Percentiles rank a stretch among this genome's conserved stretches.
phyloP scores from a whole-genome alignment of 495 filamentous ascomycete genomes.

The Pyrenula aspistea region DNA sequence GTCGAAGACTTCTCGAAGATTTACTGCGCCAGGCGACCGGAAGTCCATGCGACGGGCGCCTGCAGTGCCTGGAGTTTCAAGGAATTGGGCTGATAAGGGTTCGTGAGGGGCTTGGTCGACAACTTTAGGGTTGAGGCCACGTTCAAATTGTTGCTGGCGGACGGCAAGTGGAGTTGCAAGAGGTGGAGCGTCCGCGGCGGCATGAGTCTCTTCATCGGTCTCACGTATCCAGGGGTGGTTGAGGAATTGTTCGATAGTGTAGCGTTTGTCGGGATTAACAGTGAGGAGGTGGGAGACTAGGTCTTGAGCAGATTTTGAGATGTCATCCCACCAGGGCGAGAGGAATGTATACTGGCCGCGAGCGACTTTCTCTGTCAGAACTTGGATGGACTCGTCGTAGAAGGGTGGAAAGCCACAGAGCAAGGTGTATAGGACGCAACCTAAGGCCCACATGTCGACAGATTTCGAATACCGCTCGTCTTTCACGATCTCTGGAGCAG shows the following conservation, averaged over 20 bases:
- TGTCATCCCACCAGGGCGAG: conserved; percentile 99
- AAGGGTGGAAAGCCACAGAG: conserved; percentile 97
- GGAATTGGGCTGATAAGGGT: conserved; percentile 23
- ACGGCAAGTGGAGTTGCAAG: conserved; percentile 53
- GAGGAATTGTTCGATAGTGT: conserved; percentile 79
- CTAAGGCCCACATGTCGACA: conserved; percentile 98
- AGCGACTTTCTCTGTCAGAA: conserved; percentile 95
- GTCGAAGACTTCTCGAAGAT: conserved; percentile 93
- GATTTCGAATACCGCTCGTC: conserved; percentile 98
- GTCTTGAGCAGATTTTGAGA: conserved; percentile 90
- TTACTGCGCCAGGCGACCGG: conserved; percentile 89
- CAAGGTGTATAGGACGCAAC: conserved; percentile 92
- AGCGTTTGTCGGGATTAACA: conserved; percentile 85
- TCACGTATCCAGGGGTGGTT: conserved; percentile 82
- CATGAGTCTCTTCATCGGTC: conserved; percentile 59
- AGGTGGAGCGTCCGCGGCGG: conserved; percentile 67
- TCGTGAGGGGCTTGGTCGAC: conserved; percentile 30
- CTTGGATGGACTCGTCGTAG: conserved; percentile 96
- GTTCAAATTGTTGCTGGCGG: conserved; percentile 31
- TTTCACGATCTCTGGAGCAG: conserved; percentile 98
- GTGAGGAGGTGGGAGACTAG: conserved; percentile 86
- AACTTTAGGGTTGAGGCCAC: conserved; percentile 10
- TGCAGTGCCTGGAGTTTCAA: conserved; percentile 32
- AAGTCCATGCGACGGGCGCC: conserved; percentile 72
- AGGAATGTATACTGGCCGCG: conserved; percentile 95